A percentile compares a stretch with the other conserved stretches of the same genome.
phyloP scores from a whole-genome alignment of 2,329 filamentous ascomycete genomes.

The Hortaea werneckii region DNA sequence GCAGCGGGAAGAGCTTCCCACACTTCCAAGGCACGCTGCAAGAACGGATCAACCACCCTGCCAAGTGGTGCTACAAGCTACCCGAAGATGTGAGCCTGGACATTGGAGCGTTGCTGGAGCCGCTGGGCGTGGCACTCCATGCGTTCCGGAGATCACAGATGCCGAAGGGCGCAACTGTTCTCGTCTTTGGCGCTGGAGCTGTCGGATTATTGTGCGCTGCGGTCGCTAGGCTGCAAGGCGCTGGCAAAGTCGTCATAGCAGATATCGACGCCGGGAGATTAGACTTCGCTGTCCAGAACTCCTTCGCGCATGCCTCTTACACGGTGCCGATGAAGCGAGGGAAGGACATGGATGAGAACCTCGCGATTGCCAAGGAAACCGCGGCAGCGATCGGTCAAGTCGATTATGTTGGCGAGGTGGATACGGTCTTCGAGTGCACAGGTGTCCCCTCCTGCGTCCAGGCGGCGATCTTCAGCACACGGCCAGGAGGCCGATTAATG shows the following conservation, averaged over 20 bases:
- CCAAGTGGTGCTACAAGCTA: conserved; percentile 49
- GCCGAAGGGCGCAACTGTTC: conserved; percentile 34
- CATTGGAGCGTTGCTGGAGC: conserved; percentile 50
- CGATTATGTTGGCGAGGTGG: conserved; percentile 44
- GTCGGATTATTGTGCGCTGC: conserved; percentile 51
- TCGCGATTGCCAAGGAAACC: conserved; percentile 41
- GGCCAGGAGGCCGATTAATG: conserved; percentile 60
- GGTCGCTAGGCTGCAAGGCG: conserved; percentile 44
- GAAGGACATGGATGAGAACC: conserved; percentile 43
- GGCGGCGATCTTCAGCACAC: conserved; percentile 61
- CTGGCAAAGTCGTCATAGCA: conserved; percentile 47
- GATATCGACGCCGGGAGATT: conserved; percentile 50
- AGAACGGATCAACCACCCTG: conserved; percentile 52
- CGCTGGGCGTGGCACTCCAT: conserved; percentile 51
- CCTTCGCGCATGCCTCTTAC: conserved; percentile 38
- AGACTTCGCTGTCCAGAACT: conserved; percentile 43
- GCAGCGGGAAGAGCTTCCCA: conserved; percentile 50
- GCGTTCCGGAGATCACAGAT: conserved; percentile 45
- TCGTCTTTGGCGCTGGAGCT: conserved; percentile 53
- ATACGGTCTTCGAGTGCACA: conserved; percentile 66
- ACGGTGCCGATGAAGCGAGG: conserved; percentile 38
- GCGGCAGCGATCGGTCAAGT: conserved; percentile 34
- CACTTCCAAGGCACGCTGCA: conserved; percentile 56
- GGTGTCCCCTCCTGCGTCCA: conserved; percentile 67
- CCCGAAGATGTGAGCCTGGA: conserved; percentile 44